A percentile compares a stretch with the other conserved stretches of the same genome.
Conservation (phyloP, 2,329 filamentous ascomycete genomes). For the Microcyclosporella mali region DNA sequence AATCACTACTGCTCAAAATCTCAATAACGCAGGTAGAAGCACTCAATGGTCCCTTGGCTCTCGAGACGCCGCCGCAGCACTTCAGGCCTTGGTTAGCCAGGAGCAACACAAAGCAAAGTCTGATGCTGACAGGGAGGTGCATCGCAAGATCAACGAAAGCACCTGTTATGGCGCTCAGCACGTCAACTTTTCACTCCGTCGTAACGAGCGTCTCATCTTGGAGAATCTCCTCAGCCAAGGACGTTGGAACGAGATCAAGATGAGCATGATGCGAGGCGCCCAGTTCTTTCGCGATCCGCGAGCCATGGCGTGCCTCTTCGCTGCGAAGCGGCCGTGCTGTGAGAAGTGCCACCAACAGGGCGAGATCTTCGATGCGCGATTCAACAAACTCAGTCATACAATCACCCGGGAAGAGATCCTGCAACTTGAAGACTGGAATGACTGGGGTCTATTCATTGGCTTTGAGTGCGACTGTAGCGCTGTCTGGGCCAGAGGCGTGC, state of each 20-base stretch:
- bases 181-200: neutral
- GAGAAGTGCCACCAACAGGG: conserved; percentile 4
- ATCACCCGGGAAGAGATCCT: conserved; percentile 3
- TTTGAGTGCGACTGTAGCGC: conserved; percentile 7
- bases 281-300: conserved; percentile 10
- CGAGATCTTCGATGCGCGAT: conserved; percentile 6
- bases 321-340: conserved; percentile 9
- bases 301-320: conserved; percentile 9
- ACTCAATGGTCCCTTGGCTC: too few relatives aligned
- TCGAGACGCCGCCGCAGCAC: too few relatives aligned
- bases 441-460: conserved; percentile 11
- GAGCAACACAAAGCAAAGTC: too few relatives aligned
- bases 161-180: conserved; percentile 1
- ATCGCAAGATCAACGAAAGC: conserved; percentile 7
- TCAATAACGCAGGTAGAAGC: too few relatives aligned
- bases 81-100: too few relatives aligned
- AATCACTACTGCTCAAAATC: too few relatives aligned
- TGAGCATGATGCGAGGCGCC: conserved; percentile 1
- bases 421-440: conserved; percentile 2
- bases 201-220: conserved; percentile 7
- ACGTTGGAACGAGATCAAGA: conserved; percentile 12
- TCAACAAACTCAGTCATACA: conserved; percentile 1
- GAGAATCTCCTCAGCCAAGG: conserved; percentile 3
- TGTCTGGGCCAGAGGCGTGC: too few relatives aligned
- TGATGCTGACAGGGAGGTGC: neutral